Evolutionary conservation across 164 flowering plant species (phyloP), one percentile per base, ranked within the genome.

Genomic region (Tetrastigma voinierianum): DNA sequence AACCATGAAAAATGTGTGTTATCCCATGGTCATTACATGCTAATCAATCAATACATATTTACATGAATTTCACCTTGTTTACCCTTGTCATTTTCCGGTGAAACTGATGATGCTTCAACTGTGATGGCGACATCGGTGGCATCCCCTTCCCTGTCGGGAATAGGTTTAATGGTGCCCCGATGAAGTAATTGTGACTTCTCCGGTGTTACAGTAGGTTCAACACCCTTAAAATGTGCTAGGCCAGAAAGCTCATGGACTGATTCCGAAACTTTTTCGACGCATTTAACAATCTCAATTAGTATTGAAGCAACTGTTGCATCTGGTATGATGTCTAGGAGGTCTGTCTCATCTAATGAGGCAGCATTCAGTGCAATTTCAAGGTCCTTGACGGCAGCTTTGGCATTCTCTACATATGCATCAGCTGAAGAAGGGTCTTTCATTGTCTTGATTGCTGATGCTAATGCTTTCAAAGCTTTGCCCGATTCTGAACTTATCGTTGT

Each of bases 381-480:
- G 21, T 79, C 82, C 0, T 68, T 57, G 1, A 77, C 56, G 8
- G 84, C 81, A 0, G 25, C 51, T 70, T 79, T 82, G 4, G 78
- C 66, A 32, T 72, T 77, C 17, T 64, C 75, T 2, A 83, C 15
- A 18, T 83, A 83, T 4, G 40, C 48, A 21, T 51, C 48, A 0
- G 71, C 71, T 0, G 77, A 10, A 0, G 74, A 67, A 19, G 78
- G 80, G n/a, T 72, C 61, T 14, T 65, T 62, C 83, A 80, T 80
- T 4, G 71, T 68, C 62, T 76, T 76, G n/a, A 86, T 70, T 15
- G 87, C 46, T 45, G 67, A 12, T 19, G 90, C 73, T 44, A 83
- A 46, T 18, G 75, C 80, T 57, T 65, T 77, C 24, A 86, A 44
- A 3, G 84, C 81, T 63, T 83, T 78, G 48, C 86, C 70, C 1